Evolutionary conservation across 768 basidiomycete genomes (phyloP).

Genomic region (Boletus subparvulus): DNA sequence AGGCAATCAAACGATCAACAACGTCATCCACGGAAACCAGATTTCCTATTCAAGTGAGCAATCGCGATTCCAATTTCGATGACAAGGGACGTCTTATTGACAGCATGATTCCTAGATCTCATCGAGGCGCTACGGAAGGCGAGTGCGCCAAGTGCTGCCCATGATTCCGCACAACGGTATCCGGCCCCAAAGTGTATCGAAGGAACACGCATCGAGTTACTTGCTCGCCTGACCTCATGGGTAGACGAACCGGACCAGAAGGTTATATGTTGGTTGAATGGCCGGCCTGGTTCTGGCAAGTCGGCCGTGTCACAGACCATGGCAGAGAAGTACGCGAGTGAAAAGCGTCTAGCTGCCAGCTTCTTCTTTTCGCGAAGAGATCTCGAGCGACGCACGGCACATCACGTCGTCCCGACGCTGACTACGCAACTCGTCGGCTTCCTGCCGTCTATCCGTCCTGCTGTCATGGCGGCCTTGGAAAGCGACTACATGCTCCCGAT

Average conservation of each 20-base stretch:
- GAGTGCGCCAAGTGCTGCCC: constrained; percentile 19
- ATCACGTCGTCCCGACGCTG: constrained; percentile 31
- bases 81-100: background rate
- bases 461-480: constrained; percentile 24
- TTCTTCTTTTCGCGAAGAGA: constrained; percentile 39
- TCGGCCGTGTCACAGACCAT: constrained; percentile 34
- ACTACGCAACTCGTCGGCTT: constrained; percentile 30
- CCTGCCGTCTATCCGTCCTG: constrained; percentile 22
- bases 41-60: constrained; percentile 8
- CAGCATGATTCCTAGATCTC: constrained; percentile 2
- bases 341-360: constrained; percentile 30
- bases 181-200: constrained; percentile 24
- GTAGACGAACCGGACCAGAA: constrained; percentile 7
- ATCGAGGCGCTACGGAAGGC: constrained; percentile 14
- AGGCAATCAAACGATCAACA: constrained; percentile 18
- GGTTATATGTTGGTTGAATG: constrained; percentile 26
- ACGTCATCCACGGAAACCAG: constrained; percentile 20
- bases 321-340: constrained; percentile 23
- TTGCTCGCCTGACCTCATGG: constrained; percentile 17
- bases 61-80: background rate
- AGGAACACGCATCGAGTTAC: constrained; percentile 22
- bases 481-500: constrained; percentile 25
- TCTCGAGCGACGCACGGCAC: constrained; percentile 21
- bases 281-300: constrained; percentile 27
- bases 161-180: constrained; percentile 21